These are phyloP conservation scores for Wickerhamomyces rabaulensis DNA, from an alignment of 805 yeast species.

Conservation along the genomic window DNA sequence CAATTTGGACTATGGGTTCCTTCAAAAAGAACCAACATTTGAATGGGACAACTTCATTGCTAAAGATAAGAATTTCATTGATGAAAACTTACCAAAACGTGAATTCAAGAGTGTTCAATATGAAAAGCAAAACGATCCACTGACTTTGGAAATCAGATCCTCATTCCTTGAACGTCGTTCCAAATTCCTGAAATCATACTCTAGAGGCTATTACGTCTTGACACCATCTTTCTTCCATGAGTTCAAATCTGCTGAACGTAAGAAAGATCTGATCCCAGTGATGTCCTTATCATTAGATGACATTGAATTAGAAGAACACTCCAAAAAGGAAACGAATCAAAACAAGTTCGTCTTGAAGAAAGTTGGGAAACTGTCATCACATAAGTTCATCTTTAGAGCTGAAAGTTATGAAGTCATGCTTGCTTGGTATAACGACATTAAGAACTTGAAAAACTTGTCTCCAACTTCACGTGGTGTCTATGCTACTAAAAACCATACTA, in stretches of 20 bases:
- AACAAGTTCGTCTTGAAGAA: conserved; percentile 80
- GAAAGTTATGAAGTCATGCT: conserved; percentile 76
- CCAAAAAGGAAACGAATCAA: conserved; percentile 58
- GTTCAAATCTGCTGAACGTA: conserved; percentile 77
- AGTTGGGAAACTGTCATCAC: conserved; percentile 72
- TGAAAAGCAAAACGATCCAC: conserved; percentile 62
- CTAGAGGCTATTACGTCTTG: conserved; percentile 85
- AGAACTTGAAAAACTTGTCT: conserved; percentile 56
- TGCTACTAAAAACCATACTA: conserved; percentile 18
- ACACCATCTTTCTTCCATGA: conserved; percentile 89
- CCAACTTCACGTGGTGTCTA: conserved; percentile 21
- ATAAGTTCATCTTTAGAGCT: conserved; percentile 94
- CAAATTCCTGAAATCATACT: conserved; percentile 85
- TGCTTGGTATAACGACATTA: conserved; percentile 79
- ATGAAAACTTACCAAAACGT: conserved; percentile 57
- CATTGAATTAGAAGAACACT: conserved; percentile 79
- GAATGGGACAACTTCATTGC: conserved; percentile 88
- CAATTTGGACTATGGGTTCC: conserved; percentile 60
- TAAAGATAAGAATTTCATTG: conserved; percentile 67
- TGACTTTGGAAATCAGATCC: conserved; percentile 62
- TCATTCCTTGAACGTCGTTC: conserved; percentile 88
- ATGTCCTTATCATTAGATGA: conserved; percentile 77
- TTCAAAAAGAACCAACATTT: conserved; percentile 69
- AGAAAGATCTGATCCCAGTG: conserved; percentile 74
- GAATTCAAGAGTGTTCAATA: conserved; percentile 57